phyloP scores from a whole-genome alignment of 345 rosid genomes.

The Nephelium lappaceum region DNA sequence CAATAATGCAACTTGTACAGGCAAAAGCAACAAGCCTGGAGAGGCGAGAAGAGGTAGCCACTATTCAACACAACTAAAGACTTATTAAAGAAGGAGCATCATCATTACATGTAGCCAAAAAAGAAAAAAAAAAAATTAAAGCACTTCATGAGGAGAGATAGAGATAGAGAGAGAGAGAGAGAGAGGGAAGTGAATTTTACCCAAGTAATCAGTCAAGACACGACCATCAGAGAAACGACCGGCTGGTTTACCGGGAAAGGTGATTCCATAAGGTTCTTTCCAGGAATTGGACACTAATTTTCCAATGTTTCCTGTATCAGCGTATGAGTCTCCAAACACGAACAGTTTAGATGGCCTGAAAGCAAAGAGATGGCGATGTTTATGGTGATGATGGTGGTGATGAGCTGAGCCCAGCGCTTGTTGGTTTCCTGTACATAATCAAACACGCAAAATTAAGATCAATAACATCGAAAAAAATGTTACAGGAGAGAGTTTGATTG shows the following conservation, averaged over 20 bases:
- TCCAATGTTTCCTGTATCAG: conserved; percentile 61
- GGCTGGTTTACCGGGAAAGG: conserved; percentile 64
- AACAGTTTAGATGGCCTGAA: conserved; percentile 50
- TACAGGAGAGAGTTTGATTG: neutral
- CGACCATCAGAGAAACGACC: conserved; percentile 72
- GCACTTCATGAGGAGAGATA: neutral
- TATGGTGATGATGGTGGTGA: neutral
- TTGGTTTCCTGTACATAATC: neutral
- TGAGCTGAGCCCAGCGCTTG: neutral
- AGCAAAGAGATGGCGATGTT: conserved; percentile 1
- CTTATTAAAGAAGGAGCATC: neutral
- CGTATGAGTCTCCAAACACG: conserved; percentile 78
- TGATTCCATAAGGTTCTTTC: conserved; percentile 61
- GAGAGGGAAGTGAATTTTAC: conserved; percentile 18
- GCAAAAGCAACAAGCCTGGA: neutral
- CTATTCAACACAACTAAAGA: neutral
- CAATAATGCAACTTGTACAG: conserved; percentile 2
- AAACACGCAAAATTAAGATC: neutral
- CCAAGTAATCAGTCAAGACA: conserved; percentile 56
- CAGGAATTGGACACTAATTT: conserved; percentile 38
- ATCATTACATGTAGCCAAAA: neutral
- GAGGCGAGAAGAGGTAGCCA: too few relatives aligned
- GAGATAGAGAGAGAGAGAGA: neutral
- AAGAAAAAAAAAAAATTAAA: neutral
- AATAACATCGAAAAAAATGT: neutral